phyloP scores from a whole-genome alignment of 208 protist species.

The Leptomonas pyrrhocoris region DNA sequence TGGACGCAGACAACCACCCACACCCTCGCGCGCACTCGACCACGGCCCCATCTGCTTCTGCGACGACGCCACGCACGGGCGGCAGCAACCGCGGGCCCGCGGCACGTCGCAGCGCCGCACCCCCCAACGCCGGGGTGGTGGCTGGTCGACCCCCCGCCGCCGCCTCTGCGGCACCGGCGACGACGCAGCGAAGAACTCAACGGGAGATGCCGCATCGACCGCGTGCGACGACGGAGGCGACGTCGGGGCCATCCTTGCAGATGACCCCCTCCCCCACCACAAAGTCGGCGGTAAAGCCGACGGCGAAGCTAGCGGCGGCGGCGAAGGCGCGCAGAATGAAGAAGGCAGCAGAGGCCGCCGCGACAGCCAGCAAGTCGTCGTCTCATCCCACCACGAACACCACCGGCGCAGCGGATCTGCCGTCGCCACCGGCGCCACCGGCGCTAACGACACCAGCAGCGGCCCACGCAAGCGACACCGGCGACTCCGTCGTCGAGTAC shows the following conservation, averaged over 20 bases:
- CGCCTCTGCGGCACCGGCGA: not conserved
- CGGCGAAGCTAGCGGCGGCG: not conserved
- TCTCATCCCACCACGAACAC: not conserved
- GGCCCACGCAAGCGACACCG: not conserved
- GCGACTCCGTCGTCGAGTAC: constrained; percentile 29
- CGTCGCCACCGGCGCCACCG: too few relatives aligned
- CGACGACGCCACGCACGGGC: constrained; percentile 1
- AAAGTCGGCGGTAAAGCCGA: not conserved
- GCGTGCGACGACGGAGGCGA: not conserved
- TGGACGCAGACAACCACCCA: not conserved
- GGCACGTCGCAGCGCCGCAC: not conserved
- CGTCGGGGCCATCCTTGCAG: not conserved
- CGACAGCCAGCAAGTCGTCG: not conserved
- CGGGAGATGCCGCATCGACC: not conserved
- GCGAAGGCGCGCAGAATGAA: constrained; percentile 6
- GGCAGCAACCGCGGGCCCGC: not conserved
- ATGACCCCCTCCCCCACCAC: not conserved
- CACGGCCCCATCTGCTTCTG: not conserved
- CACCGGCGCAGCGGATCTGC: not conserved
- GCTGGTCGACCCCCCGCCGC: not conserved
- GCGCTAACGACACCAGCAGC: too few relatives aligned
- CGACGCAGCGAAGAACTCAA: not conserved
- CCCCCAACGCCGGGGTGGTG: not conserved
- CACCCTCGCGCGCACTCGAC: not conserved
- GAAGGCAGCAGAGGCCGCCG: not conserved